A percentile compares a stretch with the other conserved stretches of the same genome.
phyloP scores from a whole-genome alignment of 495 filamentous ascomycete genomes.

The Talaromyces liani region DNA sequence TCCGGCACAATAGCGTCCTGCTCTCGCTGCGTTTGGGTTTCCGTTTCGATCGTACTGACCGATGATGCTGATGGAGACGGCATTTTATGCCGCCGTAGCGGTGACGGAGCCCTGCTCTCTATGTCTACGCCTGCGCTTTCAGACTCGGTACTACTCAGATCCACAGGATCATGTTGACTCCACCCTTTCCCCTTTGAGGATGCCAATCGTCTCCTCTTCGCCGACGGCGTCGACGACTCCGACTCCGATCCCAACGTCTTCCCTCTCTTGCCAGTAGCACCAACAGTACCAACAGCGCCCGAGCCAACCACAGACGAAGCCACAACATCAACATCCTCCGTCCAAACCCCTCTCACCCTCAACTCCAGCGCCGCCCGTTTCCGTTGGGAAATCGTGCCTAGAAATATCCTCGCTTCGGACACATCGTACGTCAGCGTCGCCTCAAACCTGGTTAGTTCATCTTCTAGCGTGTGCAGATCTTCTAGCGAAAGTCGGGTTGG shows the following conservation, averaged over 20 bases:
- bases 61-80: neutral
- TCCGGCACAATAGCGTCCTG: neutral
- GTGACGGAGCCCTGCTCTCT: neutral
- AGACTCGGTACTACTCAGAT: neutral
- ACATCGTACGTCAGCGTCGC: conserved; percentile 64
- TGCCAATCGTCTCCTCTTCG: conserved; percentile 20
- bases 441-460: conserved; percentile 44
- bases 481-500: conserved; percentile 57
- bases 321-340: conserved; percentile 36
- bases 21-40: neutral
- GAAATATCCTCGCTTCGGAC: conserved; percentile 61
- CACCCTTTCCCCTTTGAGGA: conserved; percentile 27
- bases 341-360: conserved; percentile 54
- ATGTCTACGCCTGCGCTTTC: neutral
- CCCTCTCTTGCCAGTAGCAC: neutral
- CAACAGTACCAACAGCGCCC: neutral
- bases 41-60: neutral
- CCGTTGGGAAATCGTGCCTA: conserved; percentile 62
- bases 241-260: conserved; percentile 11
- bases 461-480: conserved; percentile 55
- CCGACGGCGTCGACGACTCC: neutral
- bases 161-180: conserved; percentile 1
- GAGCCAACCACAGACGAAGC: neutral
- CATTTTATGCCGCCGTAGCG: neutral
- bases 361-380: conserved; percentile 73